Conservation (phyloP, 1,284 basidiomycete genomes). For the Prillingera fragicola region DNA sequence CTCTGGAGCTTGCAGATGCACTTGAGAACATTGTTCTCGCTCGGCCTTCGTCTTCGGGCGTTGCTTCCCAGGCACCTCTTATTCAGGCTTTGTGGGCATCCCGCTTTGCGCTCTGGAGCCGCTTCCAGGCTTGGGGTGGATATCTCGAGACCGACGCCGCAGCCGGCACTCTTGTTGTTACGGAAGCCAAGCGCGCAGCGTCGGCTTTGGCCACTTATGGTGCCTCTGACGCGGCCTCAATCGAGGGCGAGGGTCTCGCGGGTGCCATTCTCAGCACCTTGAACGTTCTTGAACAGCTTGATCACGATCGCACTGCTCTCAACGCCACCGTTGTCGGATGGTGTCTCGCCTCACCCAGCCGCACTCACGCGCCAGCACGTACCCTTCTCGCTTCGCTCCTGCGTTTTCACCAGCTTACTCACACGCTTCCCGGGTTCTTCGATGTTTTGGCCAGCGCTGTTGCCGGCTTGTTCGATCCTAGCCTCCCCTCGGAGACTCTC, state of each 20-base stretch:
- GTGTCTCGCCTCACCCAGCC: slow-evolving; percentile 25
- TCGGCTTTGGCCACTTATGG: slow-evolving; percentile 15
- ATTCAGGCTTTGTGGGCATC: slow-evolving; percentile 17
- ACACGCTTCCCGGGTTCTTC: slow-evolving; percentile 24
- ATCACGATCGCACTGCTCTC: slow-evolving; percentile 26
- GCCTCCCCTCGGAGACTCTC: slow-evolving; percentile 17
- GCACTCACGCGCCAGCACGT: slow-evolving; percentile 10
- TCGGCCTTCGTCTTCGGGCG: neutral
- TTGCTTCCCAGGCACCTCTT: neutral
- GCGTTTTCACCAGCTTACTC: slow-evolving; percentile 33
- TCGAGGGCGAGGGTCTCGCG: slow-evolving; percentile 14
- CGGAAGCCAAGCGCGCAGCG: slow-evolving; percentile 18
- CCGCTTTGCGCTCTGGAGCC: slow-evolving; percentile 25
- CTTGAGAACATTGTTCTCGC: slow-evolving; percentile 14
- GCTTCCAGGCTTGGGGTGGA: slow-evolving; percentile 36
- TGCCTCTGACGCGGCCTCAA: slow-evolving; percentile 9
- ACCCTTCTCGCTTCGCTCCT: slow-evolving; percentile 24
- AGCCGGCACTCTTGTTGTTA: slow-evolving; percentile 23
- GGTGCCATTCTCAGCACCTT: slow-evolving; percentile 16
- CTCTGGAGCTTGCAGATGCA: slow-evolving; percentile 16
- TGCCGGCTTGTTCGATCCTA: slow-evolving; percentile 17
- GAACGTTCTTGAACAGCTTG: slow-evolving; percentile 26
- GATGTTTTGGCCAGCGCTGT: slow-evolving; percentile 18
- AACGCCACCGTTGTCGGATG: slow-evolving; percentile 27
- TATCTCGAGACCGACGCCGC: slow-evolving; percentile 38